Evolutionary conservation across 2,329 filamentous ascomycete genomes (phyloP).

Genomic region (Neopestalotiopsis sp.): DNA sequence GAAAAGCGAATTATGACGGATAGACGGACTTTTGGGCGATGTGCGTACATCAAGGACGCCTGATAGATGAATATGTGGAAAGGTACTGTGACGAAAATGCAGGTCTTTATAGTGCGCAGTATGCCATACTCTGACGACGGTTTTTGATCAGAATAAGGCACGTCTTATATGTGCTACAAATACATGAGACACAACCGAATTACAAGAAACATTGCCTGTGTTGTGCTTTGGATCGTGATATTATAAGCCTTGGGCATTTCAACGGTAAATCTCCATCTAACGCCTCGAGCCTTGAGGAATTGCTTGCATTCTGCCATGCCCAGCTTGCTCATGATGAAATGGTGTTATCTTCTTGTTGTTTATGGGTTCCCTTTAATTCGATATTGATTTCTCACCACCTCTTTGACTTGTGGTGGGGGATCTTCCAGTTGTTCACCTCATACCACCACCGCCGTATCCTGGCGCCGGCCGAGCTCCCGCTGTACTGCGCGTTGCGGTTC

Average conservation of each 20-base stretch:
- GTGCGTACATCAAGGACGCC: not conserved
- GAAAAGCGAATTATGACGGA: constrained; percentile 7
- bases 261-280: not conserved
- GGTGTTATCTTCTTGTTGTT: not conserved
- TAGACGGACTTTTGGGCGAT: not conserved
- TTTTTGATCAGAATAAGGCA: not conserved
- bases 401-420: constrained; percentile 52
- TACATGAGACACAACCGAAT: not conserved
- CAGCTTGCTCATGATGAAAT: too few species aligned
- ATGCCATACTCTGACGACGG: not conserved
- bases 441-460: constrained; percentile 92
- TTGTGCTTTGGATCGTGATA: not conserved
- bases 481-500: constrained; percentile 80
- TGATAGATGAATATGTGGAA: not conserved
- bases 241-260: not conserved
- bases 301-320: too few species aligned
- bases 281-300: too few species aligned
- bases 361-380: too few species aligned
- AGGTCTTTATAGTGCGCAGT: not conserved
- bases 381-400: not conserved
- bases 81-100: not conserved
- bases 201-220: not conserved
- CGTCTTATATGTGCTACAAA: not conserved
- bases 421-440: constrained; percentile 86
- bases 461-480: constrained; percentile 78